These are phyloP conservation scores for Aspergillus sp. DNA, from an alignment of 2,329 filamentous ascomycete genomes.

Conservation along the genomic window DNA sequence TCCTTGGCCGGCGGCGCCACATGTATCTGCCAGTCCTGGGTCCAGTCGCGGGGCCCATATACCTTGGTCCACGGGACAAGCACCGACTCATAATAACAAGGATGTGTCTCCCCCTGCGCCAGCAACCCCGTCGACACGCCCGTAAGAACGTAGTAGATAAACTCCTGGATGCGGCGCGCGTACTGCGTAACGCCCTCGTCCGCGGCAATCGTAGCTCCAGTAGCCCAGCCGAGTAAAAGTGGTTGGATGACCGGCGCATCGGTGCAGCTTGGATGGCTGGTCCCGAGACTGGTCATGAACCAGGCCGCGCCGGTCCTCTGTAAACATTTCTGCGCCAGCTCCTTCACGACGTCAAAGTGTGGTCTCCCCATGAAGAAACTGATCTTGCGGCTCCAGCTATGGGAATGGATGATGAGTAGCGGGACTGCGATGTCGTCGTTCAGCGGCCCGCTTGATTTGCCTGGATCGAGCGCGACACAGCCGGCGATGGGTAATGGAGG, in stretches of 20 bases:
- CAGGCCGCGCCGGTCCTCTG: not conserved
- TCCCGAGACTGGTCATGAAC: conserved; percentile 1
- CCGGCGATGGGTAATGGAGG: not conserved
- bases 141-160: not conserved
- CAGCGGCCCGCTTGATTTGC: not conserved
- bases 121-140: not conserved
- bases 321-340: not conserved
- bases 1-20: not conserved
- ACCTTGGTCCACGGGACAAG: not conserved
- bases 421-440: not conserved
- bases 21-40: not conserved
- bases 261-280: not conserved
- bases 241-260: not conserved
- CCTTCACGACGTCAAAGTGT: not conserved
- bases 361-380: not conserved
- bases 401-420: not conserved
- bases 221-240: not conserved
- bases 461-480: not conserved
- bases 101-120: not conserved
- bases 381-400: conserved; percentile 1
- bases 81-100: not conserved
- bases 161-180: not conserved
- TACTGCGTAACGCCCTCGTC: not conserved
- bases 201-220: not conserved
- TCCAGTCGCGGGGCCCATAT: not conserved